Base-by-base conservation (phyloP, 176 grass and related monocot species). In the Juncus inflexus region DNA sequence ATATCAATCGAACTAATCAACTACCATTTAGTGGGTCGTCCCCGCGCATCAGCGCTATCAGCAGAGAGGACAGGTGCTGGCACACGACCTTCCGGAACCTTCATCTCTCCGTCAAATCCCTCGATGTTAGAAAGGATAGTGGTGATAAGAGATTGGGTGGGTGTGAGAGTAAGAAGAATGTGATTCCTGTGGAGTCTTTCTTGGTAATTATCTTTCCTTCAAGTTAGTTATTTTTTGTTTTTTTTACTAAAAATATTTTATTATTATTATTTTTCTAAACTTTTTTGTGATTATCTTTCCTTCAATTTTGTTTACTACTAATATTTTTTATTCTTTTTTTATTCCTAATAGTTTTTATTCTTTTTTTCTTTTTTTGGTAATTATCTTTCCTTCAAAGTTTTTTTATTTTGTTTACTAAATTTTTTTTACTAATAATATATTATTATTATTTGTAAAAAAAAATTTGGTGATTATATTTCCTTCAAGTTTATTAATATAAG, bases 11-110 rank as follows among this genome's bases (percentile, higher is more conserved):
- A 89, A 61, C 78, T 99, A 70, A 86, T 75, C 63, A 92, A 99
- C 74, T 99, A 88, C 88, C 65, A 92, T 41, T 99, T 99, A 2
- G 87, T 60, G 71, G 55, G 78, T 84, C 66, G 72, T 70, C 80
- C 13, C 76, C 53, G 62, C 52, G 60, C 43, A 13, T 71, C 54
- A 62, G 55, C 59, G 19, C 19, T 28, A 28, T 28, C 19, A 84
- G 69, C 56, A 90, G 95, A 84, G 95, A 92, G 84, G 95, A 99
- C 12, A 99, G 78, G 56, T 99, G 95, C 77, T 99, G 95, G 95
- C 95, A 99, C 83, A 86, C 86, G 40, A 86, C 89, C 10, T 99
- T 99, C 69, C 87, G 66, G 66, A 90, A 79, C 79, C 70, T 99
- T 62, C 85, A 92, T 42, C 28, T 99, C 60, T 86, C 75, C 49